A percentile compares a stretch with the other conserved stretches of the same genome.
phyloP scores from a whole-genome alignment of 352 stramenopile species.

The Pythium guiyangense region DNA sequence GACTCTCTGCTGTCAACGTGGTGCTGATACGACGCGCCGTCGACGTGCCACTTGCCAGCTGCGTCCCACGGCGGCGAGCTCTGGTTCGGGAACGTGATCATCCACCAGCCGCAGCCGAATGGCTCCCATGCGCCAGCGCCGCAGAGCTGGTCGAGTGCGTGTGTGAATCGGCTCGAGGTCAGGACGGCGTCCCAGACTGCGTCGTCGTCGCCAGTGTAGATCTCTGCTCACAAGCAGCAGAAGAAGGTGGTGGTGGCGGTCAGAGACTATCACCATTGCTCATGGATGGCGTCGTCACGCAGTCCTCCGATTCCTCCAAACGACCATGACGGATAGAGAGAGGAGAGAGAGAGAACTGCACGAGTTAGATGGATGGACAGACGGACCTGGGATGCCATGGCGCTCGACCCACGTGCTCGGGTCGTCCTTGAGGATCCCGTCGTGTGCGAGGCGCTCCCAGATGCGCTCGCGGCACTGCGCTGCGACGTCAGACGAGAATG shows the following conservation, averaged over 20 bases:
- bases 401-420: conserved; percentile 50
- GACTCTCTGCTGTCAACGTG: conserved; percentile 66
- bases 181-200: conserved; percentile 41
- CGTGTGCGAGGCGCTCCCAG: conserved; percentile 29
- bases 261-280: no score
- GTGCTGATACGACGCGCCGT: conserved; percentile 72
- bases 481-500: conserved; percentile 42
- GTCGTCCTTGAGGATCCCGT: conserved; percentile 34
- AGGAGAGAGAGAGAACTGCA: not conserved
- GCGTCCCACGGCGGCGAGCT: conserved; percentile 44
- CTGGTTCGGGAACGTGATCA: conserved; percentile 72
- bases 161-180: conserved; percentile 28
- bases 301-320: no score
- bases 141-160: conserved; percentile 70
- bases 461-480: conserved; percentile 40
- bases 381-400: conserved; percentile 43
- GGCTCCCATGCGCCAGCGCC: conserved; percentile 50
- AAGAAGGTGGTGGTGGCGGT: no score
- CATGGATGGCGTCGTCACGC: no score
- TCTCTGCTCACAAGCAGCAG: conserved; percentile 20
- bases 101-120: conserved; percentile 83
- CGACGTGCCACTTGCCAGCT: conserved; percentile 79
- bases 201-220: conserved; percentile 37
- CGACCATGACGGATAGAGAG: no score
- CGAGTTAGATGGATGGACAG: not conserved